These are phyloP conservation scores for Sugiyamaella xylanicola DNA, from an alignment of 1,139 yeast genomes.

Conservation along the genomic window DNA sequence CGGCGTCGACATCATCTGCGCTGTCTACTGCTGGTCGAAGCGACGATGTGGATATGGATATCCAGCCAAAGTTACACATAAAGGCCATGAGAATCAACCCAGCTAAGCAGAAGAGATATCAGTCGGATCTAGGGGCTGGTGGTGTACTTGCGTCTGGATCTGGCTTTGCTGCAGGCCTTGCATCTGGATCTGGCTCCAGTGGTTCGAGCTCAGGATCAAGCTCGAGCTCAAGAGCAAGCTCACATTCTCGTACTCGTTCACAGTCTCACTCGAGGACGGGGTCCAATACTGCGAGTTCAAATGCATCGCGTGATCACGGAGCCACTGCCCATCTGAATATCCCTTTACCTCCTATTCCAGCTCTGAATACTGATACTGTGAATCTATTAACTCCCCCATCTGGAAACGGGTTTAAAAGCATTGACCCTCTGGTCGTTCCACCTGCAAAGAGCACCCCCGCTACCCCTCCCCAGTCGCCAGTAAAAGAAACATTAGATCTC, in stretches of 20 bases:
- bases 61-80: background rate
- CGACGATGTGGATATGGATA: background rate
- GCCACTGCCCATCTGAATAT: constrained; percentile 10
- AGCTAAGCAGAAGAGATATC: background rate
- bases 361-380: background rate
- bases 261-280: background rate
- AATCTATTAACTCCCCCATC: constrained; percentile 12
- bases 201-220: background rate
- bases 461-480: constrained; percentile 15
- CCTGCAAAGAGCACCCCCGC: constrained; percentile 15
- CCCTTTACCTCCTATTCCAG: constrained; percentile 10
- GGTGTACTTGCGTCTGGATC: background rate
- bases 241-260: background rate
- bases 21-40: background rate
- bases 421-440: background rate
- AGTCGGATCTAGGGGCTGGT: background rate
- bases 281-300: background rate
- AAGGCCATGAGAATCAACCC: background rate
- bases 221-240: background rate
- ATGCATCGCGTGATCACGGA: background rate
- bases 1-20: background rate
- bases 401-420: constrained; percentile 2
- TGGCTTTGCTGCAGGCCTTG: background rate
- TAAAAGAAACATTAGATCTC: background rate
- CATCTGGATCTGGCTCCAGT: background rate